phyloP scores from a whole-genome alignment of 2,329 filamentous ascomycete species.

The Pseudogymnoascus sp. region DNA sequence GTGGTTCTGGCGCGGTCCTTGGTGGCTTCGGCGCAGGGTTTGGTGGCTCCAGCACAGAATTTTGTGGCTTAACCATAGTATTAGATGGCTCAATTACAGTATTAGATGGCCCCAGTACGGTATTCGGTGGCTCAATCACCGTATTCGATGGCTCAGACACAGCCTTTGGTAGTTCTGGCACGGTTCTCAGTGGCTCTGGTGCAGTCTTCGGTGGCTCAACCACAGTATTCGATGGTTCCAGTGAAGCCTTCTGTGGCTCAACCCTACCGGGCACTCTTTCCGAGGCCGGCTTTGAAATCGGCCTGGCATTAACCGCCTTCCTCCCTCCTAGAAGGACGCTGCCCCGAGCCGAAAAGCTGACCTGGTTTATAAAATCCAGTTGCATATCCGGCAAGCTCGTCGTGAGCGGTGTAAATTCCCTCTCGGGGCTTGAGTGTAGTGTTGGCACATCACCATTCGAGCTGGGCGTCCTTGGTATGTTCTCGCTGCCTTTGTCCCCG shows the following conservation, averaged over 20 bases:
- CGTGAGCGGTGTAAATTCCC: constrained; percentile 43
- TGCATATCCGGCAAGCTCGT: constrained; percentile 48
- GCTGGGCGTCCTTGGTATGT: neutral
- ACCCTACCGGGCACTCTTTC: neutral
- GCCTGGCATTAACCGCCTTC: constrained; percentile 22
- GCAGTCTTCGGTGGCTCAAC: neutral
- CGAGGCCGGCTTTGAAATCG: neutral
- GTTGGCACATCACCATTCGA: neutral
- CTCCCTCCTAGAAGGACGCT: constrained; percentile 54
- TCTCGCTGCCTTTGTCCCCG: neutral
- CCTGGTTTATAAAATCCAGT: constrained; percentile 46
- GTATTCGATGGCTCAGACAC: neutral
- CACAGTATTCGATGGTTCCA: neutral
- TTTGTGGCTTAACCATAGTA: neutral
- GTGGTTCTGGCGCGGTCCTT: neutral
- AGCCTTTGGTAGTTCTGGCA: neutral
- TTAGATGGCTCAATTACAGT: neutral
- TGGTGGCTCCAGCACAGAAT: neutral
- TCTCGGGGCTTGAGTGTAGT: neutral
- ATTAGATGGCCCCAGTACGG: neutral
- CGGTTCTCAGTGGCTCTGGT: neutral
- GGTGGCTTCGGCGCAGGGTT: neutral
- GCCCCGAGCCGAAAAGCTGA: constrained; percentile 56
- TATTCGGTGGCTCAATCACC: neutral
- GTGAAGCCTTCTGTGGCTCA: neutral